Evolutionary conservation across 1,284 basidiomycete genomes (phyloP), one percentile per base, ranked within the genome.

Genomic region (Ceratobasidium sp.): DNA sequence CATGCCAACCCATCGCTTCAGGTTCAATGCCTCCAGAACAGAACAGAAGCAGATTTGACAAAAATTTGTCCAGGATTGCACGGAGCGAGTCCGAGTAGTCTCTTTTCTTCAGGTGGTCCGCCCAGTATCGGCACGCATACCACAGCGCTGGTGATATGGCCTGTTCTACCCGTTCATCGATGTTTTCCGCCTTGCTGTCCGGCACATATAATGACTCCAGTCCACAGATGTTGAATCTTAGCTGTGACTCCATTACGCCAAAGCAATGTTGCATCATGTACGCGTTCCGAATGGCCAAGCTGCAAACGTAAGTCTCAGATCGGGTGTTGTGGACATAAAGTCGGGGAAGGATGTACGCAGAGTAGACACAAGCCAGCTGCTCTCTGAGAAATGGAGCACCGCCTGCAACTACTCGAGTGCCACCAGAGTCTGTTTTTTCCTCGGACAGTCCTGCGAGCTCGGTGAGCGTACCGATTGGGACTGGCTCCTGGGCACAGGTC

Each of bases 291-390:
- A 20, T 27, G 8, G 54, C 22, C 20, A 10, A 8, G 54, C 40
- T 35, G 22, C 54, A 56, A 20, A 38, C 35, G 54, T 38, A 56
- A 13, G 22, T 15, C 10, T 25, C 20, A 7, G 53, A 55, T 10
- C 53, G 53, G 6, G 17, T 20, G n/a, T 22, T 12, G 20, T 38
- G 53, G 38, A 35, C 53, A 55, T 32, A 29, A 6, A 55, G 29
- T 55, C 53, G n/a, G 58, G 58, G 29, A 64, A 64, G 3, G 58
- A 64, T 35, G 32, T 17, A 50, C 50, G 58, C 32, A 64, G 20
- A 2, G 58, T 34, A 7, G 58, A 50, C 3, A 64, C 34, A 10
- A 32, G 27, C 29, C 29, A 10, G n/a, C 3, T 22, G 17, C 10
- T 25, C 12, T 34, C 45, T 17, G 50, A 40, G 1, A 67, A 22